A percentile compares a stretch with the other conserved stretches of the same genome.
phyloP scores from a whole-genome alignment of 805 yeast species.

The Yarrowia deformans region DNA sequence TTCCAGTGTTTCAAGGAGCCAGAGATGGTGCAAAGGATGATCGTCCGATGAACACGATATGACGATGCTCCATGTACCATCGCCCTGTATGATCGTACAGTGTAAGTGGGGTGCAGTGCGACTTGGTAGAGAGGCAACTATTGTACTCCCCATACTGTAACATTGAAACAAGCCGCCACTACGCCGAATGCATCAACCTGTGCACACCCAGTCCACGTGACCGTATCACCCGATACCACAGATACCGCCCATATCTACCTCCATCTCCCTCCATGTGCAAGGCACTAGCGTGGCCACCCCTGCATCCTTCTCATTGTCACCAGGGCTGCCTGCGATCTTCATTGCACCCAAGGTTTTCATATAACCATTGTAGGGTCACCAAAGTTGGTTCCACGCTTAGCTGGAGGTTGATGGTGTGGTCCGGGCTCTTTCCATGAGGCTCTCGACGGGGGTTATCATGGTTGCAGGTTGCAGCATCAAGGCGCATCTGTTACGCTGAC shows the following conservation, averaged over 20 bases:
- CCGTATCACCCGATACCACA: not conserved
- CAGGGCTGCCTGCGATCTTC: slow-evolving; percentile 34
- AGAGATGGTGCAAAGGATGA: not conserved
- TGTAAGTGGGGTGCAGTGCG: not conserved
- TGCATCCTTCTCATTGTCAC: slow-evolving; percentile 26
- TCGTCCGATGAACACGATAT: slow-evolving; percentile 15
- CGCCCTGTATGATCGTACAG: not conserved
- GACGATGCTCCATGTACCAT: slow-evolving; percentile 7
- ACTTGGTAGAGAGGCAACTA: too few species aligned
- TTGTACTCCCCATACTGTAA: too few species aligned
- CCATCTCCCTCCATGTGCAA: slow-evolving; percentile 4
- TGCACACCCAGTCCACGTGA: not conserved
- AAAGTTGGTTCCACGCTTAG: not conserved
- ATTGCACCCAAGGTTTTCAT: slow-evolving; percentile 34
- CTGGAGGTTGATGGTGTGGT: not conserved
- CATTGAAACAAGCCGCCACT: too few species aligned
- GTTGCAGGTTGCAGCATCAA: too few species aligned
- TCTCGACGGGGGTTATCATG: too few species aligned
- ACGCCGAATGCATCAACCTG: not conserved
- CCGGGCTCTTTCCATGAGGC: too few species aligned
- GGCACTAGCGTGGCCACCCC: slow-evolving; percentile 36
- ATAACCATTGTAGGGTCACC: slow-evolving; percentile 20
- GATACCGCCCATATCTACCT: too few species aligned
- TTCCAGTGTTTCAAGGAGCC: slow-evolving; percentile 8
- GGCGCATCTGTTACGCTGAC: too few species aligned